Evolutionary conservation across 441 rosid species (phyloP), one percentile per base, ranked within the genome.

Genomic region (Gossypium schwendimanii): DNA sequence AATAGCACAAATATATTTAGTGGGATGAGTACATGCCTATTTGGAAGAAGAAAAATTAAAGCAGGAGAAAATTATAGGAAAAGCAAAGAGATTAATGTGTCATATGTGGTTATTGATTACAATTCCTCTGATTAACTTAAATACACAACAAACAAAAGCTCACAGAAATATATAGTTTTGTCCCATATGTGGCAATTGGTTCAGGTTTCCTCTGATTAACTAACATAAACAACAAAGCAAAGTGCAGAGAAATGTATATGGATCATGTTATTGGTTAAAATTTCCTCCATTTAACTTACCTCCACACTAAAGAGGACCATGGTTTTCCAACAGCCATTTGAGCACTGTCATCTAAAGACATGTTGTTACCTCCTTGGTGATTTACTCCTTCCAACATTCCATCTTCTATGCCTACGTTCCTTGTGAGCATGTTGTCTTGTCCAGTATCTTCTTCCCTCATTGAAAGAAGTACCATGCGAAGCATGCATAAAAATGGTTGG

Each of bases 401-500:
- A 75, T 84, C 88, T 41, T 90, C 88, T 73, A 78, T 75, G 79
- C 86, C 82, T 65, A 80, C 73, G 71, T 81, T 91, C 83, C 91
- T 88, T 87, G 86, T 83, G 52, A 91, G 84, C 88, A 86, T 86
- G 75, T 83, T 86, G 74, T 88, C 90, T 79, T 92, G 93, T 67
- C 97, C 97, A 79, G 78, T 81, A 76, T 96, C 99, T 77, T 92
- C 98, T 81, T 96, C 99, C 83, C 99, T 89, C 96, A 94, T 92
- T 71, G 98, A 94, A 70, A 96, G 88, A 77, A 96, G 98, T 72
- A 89, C 97, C 98, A 96, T 91, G 10, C 99, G 95, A 33, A 96
- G 96, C 98, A 96, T 92, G 87, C 99, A 96, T 75, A 96, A 81
- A 84, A 96, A 96, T 57, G 99, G 99, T 79, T 96, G 99, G 81